Evolutionary conservation across 2,329 filamentous ascomycete genomes (phyloP).

Genomic region (Raffaelea arxii): DNA sequence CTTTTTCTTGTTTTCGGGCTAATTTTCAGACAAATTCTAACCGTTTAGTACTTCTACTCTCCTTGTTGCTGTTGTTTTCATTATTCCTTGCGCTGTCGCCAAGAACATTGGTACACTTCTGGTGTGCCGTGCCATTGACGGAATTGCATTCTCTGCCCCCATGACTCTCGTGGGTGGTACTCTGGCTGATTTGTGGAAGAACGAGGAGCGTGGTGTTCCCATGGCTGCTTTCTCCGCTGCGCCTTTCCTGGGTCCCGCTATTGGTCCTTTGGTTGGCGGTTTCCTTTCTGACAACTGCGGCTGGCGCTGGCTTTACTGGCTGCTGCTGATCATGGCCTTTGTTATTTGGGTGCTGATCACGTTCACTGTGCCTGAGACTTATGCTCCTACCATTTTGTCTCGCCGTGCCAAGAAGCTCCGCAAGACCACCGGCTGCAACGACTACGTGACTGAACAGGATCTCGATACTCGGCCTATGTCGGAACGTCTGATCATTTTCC

Average conservation of each 20-base stretch:
- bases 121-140: constrained; percentile 60
- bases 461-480: constrained; percentile 60
- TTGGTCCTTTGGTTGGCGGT: constrained; percentile 72
- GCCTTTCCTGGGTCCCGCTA: constrained; percentile 72
- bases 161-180: constrained; percentile 83
- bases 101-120: constrained; percentile 38
- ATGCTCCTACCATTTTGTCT: constrained; percentile 68
- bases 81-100: constrained; percentile 45
- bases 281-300: constrained; percentile 15
- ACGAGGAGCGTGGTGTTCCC: constrained; percentile 73
- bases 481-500: constrained; percentile 63
- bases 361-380: constrained; percentile 87
- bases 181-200: constrained; percentile 73
- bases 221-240: constrained; percentile 82
- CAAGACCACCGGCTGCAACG: constrained; percentile 53
- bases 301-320: constrained; percentile 32
- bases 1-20: background rate
- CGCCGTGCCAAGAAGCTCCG: constrained; percentile 62
- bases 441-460: constrained; percentile 71
- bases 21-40: background rate
- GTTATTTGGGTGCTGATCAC: constrained; percentile 66
- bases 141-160: constrained; percentile 74
- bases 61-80: constrained; percentile 62
- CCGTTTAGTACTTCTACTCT: constrained; percentile 46
- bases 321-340: constrained; percentile 68